Conservation (phyloP, 768 basidiomycete species). For the Xerocomus potaroensis region DNA sequence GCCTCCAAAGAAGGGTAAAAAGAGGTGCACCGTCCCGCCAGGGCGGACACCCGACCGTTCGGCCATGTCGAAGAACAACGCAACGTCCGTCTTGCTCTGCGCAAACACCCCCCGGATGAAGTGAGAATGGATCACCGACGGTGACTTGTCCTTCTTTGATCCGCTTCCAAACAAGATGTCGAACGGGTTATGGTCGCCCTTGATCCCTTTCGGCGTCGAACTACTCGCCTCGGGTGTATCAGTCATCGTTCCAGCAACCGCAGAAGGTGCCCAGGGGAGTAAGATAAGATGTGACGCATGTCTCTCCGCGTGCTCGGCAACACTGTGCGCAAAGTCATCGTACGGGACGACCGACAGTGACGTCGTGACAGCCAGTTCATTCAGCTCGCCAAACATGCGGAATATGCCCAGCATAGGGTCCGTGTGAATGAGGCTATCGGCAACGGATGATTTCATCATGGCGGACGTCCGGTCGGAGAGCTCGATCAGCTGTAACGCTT, state of each 20-base stretch:
- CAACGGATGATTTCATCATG: constrained; percentile 59
- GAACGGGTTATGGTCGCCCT: constrained; percentile 55
- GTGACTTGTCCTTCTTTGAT: constrained; percentile 35
- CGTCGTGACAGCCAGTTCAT: constrained; percentile 59
- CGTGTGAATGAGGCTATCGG: constrained; percentile 61
- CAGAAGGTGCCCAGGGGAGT: constrained; percentile 71
- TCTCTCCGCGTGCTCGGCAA: constrained; percentile 60
- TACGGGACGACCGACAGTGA: constrained; percentile 70
- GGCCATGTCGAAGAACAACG: constrained; percentile 73
- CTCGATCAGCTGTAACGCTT: constrained; percentile 85
- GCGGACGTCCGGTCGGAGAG: constrained; percentile 61
- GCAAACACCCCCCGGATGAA: constrained; percentile 81
- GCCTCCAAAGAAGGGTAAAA: constrained; percentile 91
- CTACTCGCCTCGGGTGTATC: not conserved
- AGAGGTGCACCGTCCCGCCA: constrained; percentile 55
- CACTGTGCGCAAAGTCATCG: constrained; percentile 66
- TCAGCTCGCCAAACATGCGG: constrained; percentile 70
- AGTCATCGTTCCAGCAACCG: constrained; percentile 37
- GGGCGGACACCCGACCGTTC: constrained; percentile 21
- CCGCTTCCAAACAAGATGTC: constrained; percentile 51
- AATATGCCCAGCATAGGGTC: constrained; percentile 74
- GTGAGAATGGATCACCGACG: constrained; percentile 57
- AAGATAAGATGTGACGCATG: constrained; percentile 70
- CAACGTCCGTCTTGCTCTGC: constrained; percentile 71
- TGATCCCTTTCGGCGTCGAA: constrained; percentile 9